Evolutionary conservation across 2,329 filamentous ascomycete genomes (phyloP), one percentile per base, ranked within the genome.

Genomic region (Penicillium expansum): DNA sequence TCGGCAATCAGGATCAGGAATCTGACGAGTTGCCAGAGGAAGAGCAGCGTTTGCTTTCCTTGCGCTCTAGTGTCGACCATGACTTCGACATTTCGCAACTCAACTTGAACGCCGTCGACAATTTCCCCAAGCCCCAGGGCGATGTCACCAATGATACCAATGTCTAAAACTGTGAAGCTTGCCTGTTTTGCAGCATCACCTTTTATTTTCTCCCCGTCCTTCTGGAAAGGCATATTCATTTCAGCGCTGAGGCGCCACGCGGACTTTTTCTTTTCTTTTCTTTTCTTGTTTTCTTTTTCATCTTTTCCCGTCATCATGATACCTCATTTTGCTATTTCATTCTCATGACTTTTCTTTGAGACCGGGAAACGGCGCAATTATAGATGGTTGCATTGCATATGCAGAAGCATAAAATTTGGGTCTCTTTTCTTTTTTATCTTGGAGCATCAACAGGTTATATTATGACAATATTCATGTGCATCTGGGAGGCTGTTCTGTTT

Each of bases 351-450:
- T 52, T 57, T 41, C 55, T 56, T 29, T 47, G 63, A 68, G 60
- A 63, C 48, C 57, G 49, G 69, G 61, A 51, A 50, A 58, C 58
- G 71, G 71, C 70, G 71, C 69, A 71, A 63, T 63, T 69, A 72
- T 72, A 73, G 70, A 73, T 67, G 67, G 67, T 69, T 71, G 69
- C 69, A 72, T 72, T 70, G 64, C 65, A 62, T 65, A 59, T 56
- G 54, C 48, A 66, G 67, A 67, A 67, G 67, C 64, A 67, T 69
- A 59, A 59, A 62, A 59, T 42, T 55, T 54, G 63, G 64, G 63
- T 59, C 49, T 59, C 49, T 59, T 42, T 62, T 52, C 56, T 48
- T 61, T 51, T 35, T 45, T 48, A 62, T 63, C 54, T 49, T 63
- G 64, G 62, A 65, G 66, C 67, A 70, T 70, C 62, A 61, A 66